These are phyloP conservation scores for Suhomyces sp. DNA, from an alignment of 805 yeast genomes.

Conservation along the genomic window DNA sequence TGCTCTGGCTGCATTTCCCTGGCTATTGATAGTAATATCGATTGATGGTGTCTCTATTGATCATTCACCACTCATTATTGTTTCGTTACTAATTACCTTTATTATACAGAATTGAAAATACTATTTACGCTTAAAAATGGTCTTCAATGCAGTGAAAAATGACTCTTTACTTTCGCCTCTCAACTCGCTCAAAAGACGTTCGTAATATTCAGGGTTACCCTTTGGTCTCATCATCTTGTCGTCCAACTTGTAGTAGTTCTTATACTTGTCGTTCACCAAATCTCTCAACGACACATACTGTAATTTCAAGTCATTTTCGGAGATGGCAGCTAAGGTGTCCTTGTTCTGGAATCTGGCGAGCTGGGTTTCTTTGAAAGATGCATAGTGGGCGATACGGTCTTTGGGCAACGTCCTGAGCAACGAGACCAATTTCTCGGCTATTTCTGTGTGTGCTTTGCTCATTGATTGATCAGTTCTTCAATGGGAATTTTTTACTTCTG, in stretches of 20 bases:
- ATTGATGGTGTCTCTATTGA: no score
- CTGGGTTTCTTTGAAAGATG: slow-evolving; percentile 68
- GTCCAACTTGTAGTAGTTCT: slow-evolving; percentile 59
- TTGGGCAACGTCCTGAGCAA: slow-evolving; percentile 62
- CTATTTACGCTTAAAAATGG: slow-evolving; percentile 72
- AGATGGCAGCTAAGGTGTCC: slow-evolving; percentile 32
- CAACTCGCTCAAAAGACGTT: slow-evolving; percentile 65
- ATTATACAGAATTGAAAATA: background rate
- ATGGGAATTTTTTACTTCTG: background rate
- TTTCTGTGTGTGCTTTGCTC: slow-evolving; percentile 39
- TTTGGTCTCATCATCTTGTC: slow-evolving; percentile 72
- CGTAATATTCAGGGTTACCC: slow-evolving; percentile 80
- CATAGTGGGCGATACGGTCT: slow-evolving; percentile 64
- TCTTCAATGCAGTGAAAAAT: slow-evolving; percentile 61
- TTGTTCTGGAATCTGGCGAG: slow-evolving; percentile 39
- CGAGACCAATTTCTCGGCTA: slow-evolving; percentile 55
- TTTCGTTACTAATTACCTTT: background rate
- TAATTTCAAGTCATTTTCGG: slow-evolving; percentile 52
- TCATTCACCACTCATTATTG: no score
- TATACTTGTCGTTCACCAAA: slow-evolving; percentile 58
- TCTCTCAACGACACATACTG: slow-evolving; percentile 60
- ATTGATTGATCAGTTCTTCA: slow-evolving; percentile 11
- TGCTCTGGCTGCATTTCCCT: no score
- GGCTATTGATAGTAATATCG: no score
- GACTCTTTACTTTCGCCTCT: slow-evolving; percentile 69